Percentiles rank a stretch among this genome's conserved stretches.
phyloP scores from a whole-genome alignment of 2,329 filamentous ascomycete genomes.

The Trichoderma sp. region DNA sequence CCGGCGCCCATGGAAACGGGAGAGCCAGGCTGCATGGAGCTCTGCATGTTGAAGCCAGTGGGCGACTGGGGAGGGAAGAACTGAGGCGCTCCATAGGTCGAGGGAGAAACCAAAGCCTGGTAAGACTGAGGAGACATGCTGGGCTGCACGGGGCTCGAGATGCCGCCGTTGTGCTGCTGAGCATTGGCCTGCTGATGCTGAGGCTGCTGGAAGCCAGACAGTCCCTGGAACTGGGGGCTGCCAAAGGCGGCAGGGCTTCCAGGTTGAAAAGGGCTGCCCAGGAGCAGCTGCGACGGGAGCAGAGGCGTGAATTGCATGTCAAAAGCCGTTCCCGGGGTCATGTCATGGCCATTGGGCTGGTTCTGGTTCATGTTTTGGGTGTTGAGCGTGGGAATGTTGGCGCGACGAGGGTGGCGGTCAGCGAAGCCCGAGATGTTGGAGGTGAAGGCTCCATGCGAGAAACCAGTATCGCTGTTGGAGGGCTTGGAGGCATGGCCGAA shows the following conservation, averaged over 20 bases:
- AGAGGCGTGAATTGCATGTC: conserved; percentile 99
- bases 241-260: conserved; percentile 87
- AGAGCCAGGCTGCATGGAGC: conserved; percentile 62
- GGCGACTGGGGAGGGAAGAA: conserved; percentile 89
- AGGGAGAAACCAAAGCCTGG: conserved; percentile 80
- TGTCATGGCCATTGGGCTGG: conserved; percentile 57
- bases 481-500: conserved; percentile 77
- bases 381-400: conserved; percentile 89
- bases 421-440: conserved; percentile 83
- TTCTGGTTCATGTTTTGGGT: conserved; percentile 62
- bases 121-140: conserved; percentile 80
- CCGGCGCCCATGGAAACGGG: conserved; percentile 75
- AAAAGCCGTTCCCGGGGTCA: conserved; percentile 85
- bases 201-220: conserved; percentile 68
- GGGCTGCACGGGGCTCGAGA: conserved; percentile 72
- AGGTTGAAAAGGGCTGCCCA: conserved; percentile 95
- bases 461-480: conserved; percentile 79
- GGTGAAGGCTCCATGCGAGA: conserved; percentile 88
- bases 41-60: conserved; percentile 64
- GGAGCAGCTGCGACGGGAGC: conserved; percentile 87
- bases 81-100: conserved; percentile 74
- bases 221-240: conserved; percentile 86
- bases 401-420: conserved; percentile 79
- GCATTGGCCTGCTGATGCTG: conserved; percentile 51
- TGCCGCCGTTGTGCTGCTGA: conserved; percentile 57